Evolutionary conservation across 2,329 filamentous ascomycete species (phyloP).

Genomic region (Penicillium frequentans): DNA sequence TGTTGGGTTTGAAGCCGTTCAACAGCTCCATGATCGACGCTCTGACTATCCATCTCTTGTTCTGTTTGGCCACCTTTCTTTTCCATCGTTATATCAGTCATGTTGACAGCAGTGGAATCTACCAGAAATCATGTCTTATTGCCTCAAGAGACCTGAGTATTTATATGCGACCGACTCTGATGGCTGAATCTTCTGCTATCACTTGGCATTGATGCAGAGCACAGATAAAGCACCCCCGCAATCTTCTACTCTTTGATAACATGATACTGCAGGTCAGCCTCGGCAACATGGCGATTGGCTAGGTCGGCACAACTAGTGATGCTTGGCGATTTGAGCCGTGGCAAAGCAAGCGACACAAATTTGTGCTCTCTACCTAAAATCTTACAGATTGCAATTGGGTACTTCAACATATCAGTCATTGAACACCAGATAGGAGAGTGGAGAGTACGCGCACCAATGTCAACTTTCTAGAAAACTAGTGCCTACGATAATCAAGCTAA

Average conservation of each 20-base stretch:
- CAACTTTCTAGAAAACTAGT: no score
- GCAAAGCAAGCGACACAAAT: not conserved
- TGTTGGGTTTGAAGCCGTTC: constrained; percentile 9
- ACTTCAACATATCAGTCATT: no score
- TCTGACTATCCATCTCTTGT: not conserved
- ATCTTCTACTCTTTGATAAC: constrained; percentile 6
- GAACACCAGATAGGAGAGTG: no score
- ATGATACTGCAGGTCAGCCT: not conserved
- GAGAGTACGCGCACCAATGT: no score
- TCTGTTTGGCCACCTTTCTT: not conserved
- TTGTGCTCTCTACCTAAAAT: not conserved
- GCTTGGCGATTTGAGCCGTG: constrained; percentile 3
- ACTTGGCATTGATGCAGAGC: not conserved
- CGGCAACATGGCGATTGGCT: constrained; percentile 14
- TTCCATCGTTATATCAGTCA: not conserved
- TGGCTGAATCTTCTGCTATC: not conserved
- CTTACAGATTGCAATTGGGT: not conserved
- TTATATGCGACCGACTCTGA: not conserved
- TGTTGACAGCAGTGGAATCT: not conserved
- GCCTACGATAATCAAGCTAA: no score
- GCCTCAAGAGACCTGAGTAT: not conserved
- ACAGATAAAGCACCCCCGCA: constrained; percentile 11
- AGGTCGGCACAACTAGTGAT: constrained; percentile 20
- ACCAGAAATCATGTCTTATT: not conserved
- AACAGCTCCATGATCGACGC: constrained; percentile 12